Conservation (phyloP, 495 filamentous ascomycete genomes). For the Zalerion maritima region DNA sequence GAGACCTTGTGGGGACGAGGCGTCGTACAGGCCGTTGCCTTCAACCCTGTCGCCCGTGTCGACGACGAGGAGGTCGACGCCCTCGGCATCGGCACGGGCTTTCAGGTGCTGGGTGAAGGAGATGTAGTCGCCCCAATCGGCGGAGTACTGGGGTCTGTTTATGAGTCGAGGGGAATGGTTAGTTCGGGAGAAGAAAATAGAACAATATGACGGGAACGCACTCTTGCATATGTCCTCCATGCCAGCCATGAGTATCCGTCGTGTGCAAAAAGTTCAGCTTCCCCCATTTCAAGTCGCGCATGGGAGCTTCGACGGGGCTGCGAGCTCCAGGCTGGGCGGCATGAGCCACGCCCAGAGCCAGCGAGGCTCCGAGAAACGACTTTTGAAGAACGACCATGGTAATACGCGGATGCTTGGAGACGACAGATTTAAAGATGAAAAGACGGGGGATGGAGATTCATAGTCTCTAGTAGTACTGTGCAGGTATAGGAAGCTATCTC, state of each 20-base stretch:
- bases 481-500: no score
- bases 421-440: no score
- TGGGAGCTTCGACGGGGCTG: constrained; percentile 60
- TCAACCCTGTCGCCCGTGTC: constrained; percentile 93
- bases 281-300: constrained; percentile 76
- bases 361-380: no score
- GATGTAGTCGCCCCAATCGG: constrained; percentile 96
- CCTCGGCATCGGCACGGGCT: constrained; percentile 57
- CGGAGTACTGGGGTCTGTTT: constrained; percentile 76
- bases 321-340: constrained; percentile 74
- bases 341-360: no score
- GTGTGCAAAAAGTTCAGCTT: constrained; percentile 91
- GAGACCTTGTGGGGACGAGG: constrained; percentile 69
- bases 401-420: no score
- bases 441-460: no score
- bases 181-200: constrained; percentile 6
- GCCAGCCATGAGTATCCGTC: constrained; percentile 92
- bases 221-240: constrained; percentile 86
- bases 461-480: no score
- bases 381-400: no score
- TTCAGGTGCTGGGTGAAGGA: constrained; percentile 79
- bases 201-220: constrained; percentile 17
- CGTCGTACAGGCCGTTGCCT: constrained; percentile 94
- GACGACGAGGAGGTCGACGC: constrained; percentile 71
- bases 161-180: constrained; percentile 6